Evolutionary conservation across 2,329 filamentous ascomycete genomes (phyloP), one percentile per base, ranked within the genome.

Genomic region (Ophiocordyceps sinensis): DNA sequence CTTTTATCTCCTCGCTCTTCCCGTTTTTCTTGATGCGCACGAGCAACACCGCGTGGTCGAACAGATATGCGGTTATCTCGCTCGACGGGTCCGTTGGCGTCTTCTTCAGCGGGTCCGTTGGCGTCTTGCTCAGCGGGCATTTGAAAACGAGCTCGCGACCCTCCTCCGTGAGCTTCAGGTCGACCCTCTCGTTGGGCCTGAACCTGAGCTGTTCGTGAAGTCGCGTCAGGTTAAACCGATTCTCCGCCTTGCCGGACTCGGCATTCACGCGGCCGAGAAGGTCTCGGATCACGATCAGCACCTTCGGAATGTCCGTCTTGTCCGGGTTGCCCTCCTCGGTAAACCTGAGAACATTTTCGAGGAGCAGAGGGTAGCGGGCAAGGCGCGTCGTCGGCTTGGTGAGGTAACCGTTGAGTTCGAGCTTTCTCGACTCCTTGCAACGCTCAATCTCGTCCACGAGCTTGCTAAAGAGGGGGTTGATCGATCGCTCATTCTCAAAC

Each of bases 401-500:
- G 40, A 98, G 70, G 56, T 98, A 98, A 51, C 91, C 91, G 59
- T 98, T 98, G 44, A 98, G 69, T 61, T 98, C 91, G 37, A 98
- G 71, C 63, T 98, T 98, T 48, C 91, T 77, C 6, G 89, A 96
- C 60, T 98, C 91, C 60, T 95, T 95, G 51, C 94, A 76, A 44
- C 91, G 75, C 61, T 98, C 91, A 6, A 93, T 94, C 59, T 96
- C 88, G 49, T 98, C 91, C 23, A 96, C 91, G 51, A 96, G 95
- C 53, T 83, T 85, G 40, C 82, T 70, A 59, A 98, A 98, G 34
- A 75, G 76, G 2, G 80, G 75, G 53, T 98, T 98, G 43, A 79
- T 75, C 14, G 83, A 81, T 51, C 91, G 85, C 64, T 98, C 91
- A 53, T 91, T 91, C 62, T 98, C 91, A 57, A 96, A 98, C 57